phyloP scores from a whole-genome alignment of 1,139 yeast genomes.

The Hyphopichia fennica region DNA sequence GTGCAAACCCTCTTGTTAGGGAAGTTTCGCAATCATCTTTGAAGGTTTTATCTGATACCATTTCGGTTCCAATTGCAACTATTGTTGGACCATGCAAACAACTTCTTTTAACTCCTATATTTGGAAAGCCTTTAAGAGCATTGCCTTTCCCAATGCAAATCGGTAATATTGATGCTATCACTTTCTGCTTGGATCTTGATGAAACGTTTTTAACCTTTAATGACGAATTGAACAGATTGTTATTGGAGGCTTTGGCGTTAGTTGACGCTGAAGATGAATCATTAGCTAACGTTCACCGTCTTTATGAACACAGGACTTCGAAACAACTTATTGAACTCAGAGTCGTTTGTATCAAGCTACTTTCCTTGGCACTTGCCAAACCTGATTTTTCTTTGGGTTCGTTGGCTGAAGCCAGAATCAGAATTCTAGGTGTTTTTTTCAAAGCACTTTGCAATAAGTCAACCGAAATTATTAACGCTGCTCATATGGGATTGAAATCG shows the following conservation, averaged over 20 bases:
- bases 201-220: conserved; percentile 81
- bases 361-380: conserved; percentile 80
- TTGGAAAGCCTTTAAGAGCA: conserved; percentile 94
- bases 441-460: conserved; percentile 88
- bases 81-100: conserved; percentile 83
- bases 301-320: conserved; percentile 82
- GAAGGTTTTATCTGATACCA: conserved; percentile 64
- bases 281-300: conserved; percentile 80
- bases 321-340: conserved; percentile 84
- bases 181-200: conserved; percentile 81
- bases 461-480: conserved; percentile 86
- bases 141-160: conserved; percentile 98
- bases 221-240: conserved; percentile 80
- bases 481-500: conserved; percentile 81
- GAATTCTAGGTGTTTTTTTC: conserved; percentile 91
- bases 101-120: conserved; percentile 84
- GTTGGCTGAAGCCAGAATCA: conserved; percentile 78
- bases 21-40: conserved; percentile 78
- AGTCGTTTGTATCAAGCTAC: conserved; percentile 81
- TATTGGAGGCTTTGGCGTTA: conserved; percentile 87
- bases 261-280: conserved; percentile 99
- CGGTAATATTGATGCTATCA: conserved; percentile 95
- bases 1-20: conserved; percentile 81
- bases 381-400: conserved; percentile 77
- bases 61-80: conserved; percentile 67